Evolutionary conservation across 352 stramenopile genomes (phyloP).

Genomic region (Lagenidium giganteum): DNA sequence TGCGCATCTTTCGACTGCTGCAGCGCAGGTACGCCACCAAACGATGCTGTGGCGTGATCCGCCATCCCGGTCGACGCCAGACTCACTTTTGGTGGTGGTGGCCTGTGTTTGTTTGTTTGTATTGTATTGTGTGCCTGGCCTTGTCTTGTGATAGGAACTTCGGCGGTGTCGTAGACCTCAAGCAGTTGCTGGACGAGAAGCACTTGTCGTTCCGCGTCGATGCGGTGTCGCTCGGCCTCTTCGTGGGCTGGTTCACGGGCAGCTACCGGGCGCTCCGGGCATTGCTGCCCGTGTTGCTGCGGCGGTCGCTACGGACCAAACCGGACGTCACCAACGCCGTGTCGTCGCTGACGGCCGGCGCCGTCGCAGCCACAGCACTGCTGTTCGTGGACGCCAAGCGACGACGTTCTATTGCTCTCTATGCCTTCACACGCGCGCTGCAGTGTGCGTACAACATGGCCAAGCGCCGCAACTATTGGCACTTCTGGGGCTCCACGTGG

Average conservation of each 20-base stretch:
- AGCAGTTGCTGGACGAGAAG: constrained; percentile 67
- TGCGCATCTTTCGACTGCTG: constrained; percentile 67
- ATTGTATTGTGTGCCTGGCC: too few relatives aligned
- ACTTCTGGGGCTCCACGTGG: constrained; percentile 88
- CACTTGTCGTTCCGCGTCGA: constrained; percentile 78
- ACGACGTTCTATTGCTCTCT: constrained; percentile 75
- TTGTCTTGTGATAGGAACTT: constrained; percentile 58
- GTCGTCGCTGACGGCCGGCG: constrained; percentile 47
- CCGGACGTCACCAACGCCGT: constrained; percentile 29
- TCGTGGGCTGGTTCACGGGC: constrained; percentile 81
- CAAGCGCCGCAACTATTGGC: constrained; percentile 71
- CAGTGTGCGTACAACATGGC: constrained; percentile 85
- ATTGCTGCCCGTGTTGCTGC: constrained; percentile 42
- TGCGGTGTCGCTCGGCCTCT: constrained; percentile 80
- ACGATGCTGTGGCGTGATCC: background rate
- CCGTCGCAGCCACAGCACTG: constrained; percentile 53
- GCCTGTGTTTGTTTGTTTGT: too few relatives aligned
- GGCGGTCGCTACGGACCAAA: constrained; percentile 3
- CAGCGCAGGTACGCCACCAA: constrained; percentile 14
- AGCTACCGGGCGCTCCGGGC: constrained; percentile 62
- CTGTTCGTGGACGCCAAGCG: constrained; percentile 61
- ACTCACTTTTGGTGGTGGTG: too few relatives aligned
- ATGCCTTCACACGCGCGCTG: constrained; percentile 74
- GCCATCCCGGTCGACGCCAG: too few relatives aligned
- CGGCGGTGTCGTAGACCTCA: constrained; percentile 39